Conservation (phyloP, 1,139 yeast genomes). For the Dujonia santamariae region DNA sequence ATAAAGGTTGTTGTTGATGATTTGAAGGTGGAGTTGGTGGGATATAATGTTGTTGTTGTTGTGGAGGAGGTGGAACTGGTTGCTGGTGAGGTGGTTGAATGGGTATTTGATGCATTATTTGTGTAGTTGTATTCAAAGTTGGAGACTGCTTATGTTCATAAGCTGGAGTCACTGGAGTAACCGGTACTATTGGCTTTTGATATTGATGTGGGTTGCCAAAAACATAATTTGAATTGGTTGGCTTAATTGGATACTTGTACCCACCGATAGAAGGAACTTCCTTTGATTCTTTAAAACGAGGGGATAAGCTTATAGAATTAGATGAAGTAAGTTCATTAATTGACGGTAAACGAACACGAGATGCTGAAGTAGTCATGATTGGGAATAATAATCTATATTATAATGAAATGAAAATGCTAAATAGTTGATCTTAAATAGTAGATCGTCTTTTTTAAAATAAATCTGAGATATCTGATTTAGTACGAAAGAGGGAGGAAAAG, state of each 20-base stretch:
- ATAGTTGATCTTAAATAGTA: too few relatives aligned
- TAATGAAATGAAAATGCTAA: too few relatives aligned
- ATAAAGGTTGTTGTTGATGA: conserved; percentile 1
- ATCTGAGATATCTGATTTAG: too few relatives aligned
- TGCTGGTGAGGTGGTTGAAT: conserved; percentile 11
- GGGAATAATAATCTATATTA: background rate
- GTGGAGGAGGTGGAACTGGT: conserved; percentile 9
- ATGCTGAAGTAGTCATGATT: conserved; percentile 2
- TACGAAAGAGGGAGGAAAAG: too few relatives aligned
- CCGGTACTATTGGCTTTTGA: conserved; percentile 15
- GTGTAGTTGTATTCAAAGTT: too few relatives aligned
- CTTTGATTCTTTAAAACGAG: conserved; percentile 6
- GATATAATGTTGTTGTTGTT: conserved; percentile 8
- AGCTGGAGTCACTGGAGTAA: conserved; percentile 11
- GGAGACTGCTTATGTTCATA: too few relatives aligned
- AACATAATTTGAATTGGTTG: conserved; percentile 16
- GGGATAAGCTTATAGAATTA: conserved; percentile 5
- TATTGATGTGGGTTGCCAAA: conserved; percentile 9
- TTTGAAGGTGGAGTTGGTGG: conserved; percentile 11
- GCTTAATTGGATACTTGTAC: conserved; percentile 13
- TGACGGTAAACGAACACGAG: conserved; percentile 10
- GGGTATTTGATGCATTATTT: too few relatives aligned
- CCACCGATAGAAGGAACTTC: conserved; percentile 7
- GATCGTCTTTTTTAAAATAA: too few relatives aligned
- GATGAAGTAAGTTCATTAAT: conserved; percentile 9